Evolutionary conservation across 2,329 filamentous ascomycete species (phyloP).

Genomic region (Alternaria sp.): DNA sequence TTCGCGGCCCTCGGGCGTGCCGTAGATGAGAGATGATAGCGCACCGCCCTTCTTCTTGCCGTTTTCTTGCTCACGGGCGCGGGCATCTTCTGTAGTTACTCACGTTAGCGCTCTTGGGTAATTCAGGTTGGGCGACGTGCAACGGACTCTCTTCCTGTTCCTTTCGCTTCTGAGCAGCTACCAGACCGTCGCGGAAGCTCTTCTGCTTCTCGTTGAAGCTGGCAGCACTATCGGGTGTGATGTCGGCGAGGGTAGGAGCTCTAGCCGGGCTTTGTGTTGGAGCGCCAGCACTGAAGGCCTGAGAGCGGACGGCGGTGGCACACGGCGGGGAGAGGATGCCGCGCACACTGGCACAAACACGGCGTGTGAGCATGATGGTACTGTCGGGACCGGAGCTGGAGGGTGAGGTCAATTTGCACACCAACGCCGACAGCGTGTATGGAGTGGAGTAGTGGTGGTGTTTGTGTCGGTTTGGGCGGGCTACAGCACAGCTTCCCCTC

Average conservation of each 20-base stretch:
- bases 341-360: slow-evolving; percentile 36
- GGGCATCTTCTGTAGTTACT: slow-evolving; percentile 58
- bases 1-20: slow-evolving; percentile 92
- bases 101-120: slow-evolving; percentile 53
- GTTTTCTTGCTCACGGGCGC: slow-evolving; percentile 64
- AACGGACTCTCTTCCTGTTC: slow-evolving; percentile 84
- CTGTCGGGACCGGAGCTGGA: background rate
- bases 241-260: slow-evolving; percentile 80
- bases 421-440: background rate
- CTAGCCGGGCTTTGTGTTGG: slow-evolving; percentile 32
- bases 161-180: slow-evolving; percentile 76
- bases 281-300: slow-evolving; percentile 37
- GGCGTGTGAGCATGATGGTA: slow-evolving; percentile 41
- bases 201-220: slow-evolving; percentile 84
- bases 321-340: slow-evolving; percentile 24
- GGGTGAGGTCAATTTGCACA: background rate
- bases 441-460: slow-evolving; percentile 2
- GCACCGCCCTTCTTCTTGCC: slow-evolving; percentile 70
- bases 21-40: slow-evolving; percentile 90
- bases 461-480: slow-evolving; percentile 4
- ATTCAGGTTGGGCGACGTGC: slow-evolving; percentile 49
- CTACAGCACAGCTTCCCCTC: slow-evolving; percentile 15
- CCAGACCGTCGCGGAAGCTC: slow-evolving; percentile 82
- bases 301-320: slow-evolving; percentile 23
- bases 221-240: slow-evolving; percentile 73